Evolutionary conservation across 169 alveolate species (phyloP), one percentile per base, ranked within the genome.

Genomic region (Theileria parva): DNA sequence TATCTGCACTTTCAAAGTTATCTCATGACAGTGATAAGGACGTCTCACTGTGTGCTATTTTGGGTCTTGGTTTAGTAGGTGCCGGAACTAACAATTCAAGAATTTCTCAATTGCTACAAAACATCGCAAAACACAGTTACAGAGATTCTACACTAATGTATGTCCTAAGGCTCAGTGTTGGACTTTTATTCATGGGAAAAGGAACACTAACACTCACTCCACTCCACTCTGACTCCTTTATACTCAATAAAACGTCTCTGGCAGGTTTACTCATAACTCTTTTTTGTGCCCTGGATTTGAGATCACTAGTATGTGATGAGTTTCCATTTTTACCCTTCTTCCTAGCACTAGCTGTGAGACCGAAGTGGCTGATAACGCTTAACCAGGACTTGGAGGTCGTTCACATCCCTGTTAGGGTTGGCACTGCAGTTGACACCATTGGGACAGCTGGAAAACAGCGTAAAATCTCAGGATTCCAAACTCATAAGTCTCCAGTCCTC

Each of bases 361-460:
- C 97, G 25, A 70, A 95, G 70, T 91, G 92, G 94, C 88, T 94
- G 73, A 77, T 93, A 8, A 93, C 97, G 48, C 94, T 96, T 34
- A 91, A 94, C 79, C 95, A 95, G 78, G 93, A 95, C 69, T 92
- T 96, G 80, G 98, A 96, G 80, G 97, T 96, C 19, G 90, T 92
- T 51, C 95, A 92, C 85, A 87, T 94, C 32, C 93, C 94, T 27
- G 92, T 93, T 69, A 88, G 96, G n/a, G 92, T 91, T n/a, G 94
- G 93, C 51, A 86, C 72, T 94, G 96, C 98, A 71, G 99, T 97
- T 11, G 99, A 98, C 86, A 95, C 97, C 23, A 98, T 97, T 13
- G 99, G 99, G 21, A 95, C 95, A 78, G 99, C 99, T n/a, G 99
- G 99, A 8, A 95, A 94, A 90, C 98, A 97, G 30, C 96, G 97